A percentile compares a stretch with the other conserved stretches of the same genome.
These are phyloP conservation scores for Selaginella tamariscina DNA, from an alignment of 75 land plant species.

Conservation along the genomic window DNA sequence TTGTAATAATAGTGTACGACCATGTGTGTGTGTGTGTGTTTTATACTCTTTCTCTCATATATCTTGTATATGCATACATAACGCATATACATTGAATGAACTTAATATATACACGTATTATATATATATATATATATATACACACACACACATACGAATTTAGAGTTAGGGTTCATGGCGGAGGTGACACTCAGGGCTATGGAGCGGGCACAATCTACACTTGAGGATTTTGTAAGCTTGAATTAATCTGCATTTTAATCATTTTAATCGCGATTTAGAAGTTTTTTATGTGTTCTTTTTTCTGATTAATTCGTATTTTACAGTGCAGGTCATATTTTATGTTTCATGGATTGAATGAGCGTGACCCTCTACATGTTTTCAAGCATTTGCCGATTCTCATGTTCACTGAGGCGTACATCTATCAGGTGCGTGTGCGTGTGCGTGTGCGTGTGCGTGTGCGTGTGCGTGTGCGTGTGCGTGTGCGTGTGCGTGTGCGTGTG, in stretches of 20 bases:
- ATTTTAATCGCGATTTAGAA: not conserved
- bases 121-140: too few relatives aligned
- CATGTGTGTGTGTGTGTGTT: too few relatives aligned
- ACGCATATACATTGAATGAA: too few relatives aligned
- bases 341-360: conserved; percentile 81
- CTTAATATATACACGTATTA: too few relatives aligned
- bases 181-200: conserved; percentile 50
- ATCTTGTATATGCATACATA: too few relatives aligned
- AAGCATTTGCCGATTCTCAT: conserved; percentile 62
- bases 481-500: too few relatives aligned
- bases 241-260: not conserved
- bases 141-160: too few relatives aligned
- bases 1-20: too few relatives aligned
- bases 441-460: too few relatives aligned
- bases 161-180: too few relatives aligned
- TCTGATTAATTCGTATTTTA: not conserved
- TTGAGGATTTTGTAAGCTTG: conserved; percentile 86
- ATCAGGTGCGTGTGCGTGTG: conserved; percentile 56
- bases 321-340: conserved; percentile 98
- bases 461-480: too few relatives aligned
- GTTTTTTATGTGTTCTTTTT: not conserved
- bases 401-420: conserved; percentile 80
- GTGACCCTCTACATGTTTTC: conserved; percentile 38
- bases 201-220: conserved; percentile 71
- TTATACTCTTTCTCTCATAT: too few relatives aligned